phyloP scores from a whole-genome alignment of 2,329 filamentous ascomycete genomes.

The Pyrenophora teres region DNA sequence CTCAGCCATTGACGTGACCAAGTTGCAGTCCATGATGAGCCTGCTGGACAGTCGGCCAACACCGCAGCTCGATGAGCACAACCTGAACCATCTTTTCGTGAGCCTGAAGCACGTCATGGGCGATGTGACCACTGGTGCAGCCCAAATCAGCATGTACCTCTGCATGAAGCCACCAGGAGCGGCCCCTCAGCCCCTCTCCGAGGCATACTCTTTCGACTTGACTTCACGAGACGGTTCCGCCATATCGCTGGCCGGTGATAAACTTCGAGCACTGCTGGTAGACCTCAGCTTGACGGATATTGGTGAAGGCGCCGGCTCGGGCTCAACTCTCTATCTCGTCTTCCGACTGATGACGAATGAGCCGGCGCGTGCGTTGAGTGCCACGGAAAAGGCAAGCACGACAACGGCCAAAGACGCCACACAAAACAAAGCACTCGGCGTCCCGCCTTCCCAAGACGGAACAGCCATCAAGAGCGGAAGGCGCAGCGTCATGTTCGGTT shows the following conservation, averaged over 20 bases:
- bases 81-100: conserved; percentile 80
- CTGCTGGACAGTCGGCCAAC: conserved; percentile 82
- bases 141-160: conserved; percentile 73
- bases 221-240: conserved; percentile 74
- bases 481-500: conserved; percentile 68
- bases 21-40: conserved; percentile 94
- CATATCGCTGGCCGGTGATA: conserved; percentile 65
- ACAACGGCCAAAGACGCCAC: conserved; percentile 31
- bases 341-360: conserved; percentile 74
- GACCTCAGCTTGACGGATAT: conserved; percentile 80
- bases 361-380: conserved; percentile 37
- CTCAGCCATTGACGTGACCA: conserved; percentile 88
- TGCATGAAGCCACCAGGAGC: conserved; percentile 71
- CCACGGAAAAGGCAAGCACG: conserved; percentile 38
- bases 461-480: conserved; percentile 49
- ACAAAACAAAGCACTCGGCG: conserved; percentile 24
- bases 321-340: conserved; percentile 79
- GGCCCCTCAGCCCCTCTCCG: conserved; percentile 71
- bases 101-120: conserved; percentile 84
- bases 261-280: conserved; percentile 83
- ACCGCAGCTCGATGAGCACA: conserved; percentile 67
- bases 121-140: conserved; percentile 73
- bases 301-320: conserved; percentile 65
- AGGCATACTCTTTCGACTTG: conserved; percentile 80
- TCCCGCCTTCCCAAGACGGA: conserved; percentile 40